Evolutionary conservation across 148 eudicot genomes (phyloP).

Genomic region (Camellia lanceoleosa): DNA sequence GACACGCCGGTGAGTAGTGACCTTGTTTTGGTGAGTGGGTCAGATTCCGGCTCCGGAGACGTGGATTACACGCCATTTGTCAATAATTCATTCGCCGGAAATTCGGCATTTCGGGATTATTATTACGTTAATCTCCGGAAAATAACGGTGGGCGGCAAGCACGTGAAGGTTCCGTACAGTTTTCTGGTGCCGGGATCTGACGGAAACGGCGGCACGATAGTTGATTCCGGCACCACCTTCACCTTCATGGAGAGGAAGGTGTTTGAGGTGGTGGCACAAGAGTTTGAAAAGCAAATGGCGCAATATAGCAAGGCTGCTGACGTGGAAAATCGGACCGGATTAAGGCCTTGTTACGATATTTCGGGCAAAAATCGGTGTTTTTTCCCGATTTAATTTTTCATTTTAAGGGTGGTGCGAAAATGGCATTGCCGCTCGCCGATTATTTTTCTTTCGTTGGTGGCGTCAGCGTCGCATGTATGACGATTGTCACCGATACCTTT

Average conservation of each 20-base stretch:
- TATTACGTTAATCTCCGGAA: slow-evolving; percentile 54
- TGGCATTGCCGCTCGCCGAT: slow-evolving; percentile 51
- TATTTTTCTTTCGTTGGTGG: slow-evolving; percentile 42
- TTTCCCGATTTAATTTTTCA: slow-evolving; percentile 50
- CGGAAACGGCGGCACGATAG: slow-evolving; percentile 66
- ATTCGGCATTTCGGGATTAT: slow-evolving; percentile 41
- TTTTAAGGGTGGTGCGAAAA: slow-evolving; percentile 63
- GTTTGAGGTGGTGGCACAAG: slow-evolving; percentile 42
- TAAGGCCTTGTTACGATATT: slow-evolving; percentile 51
- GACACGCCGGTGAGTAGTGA: slow-evolving; percentile 44
- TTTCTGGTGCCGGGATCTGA: slow-evolving; percentile 30
- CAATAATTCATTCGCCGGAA: slow-evolving; percentile 25
- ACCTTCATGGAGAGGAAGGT: slow-evolving; percentile 54
- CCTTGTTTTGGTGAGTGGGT: slow-evolving; percentile 28
- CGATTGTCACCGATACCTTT: slow-evolving; percentile 34
- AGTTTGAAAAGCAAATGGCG: slow-evolving; percentile 51
- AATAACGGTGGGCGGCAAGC: slow-evolving; percentile 59
- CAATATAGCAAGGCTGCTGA: slow-evolving; percentile 42
- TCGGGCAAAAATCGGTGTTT: slow-evolving; percentile 12
- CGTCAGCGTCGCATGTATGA: slow-evolving; percentile 46
- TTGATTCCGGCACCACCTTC: slow-evolving; percentile 73
- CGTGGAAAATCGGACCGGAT: slow-evolving; percentile 41
- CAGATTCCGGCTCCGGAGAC: slow-evolving; percentile 14
- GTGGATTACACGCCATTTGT: slow-evolving; percentile 50
- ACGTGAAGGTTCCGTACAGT: slow-evolving; percentile 43